These are phyloP conservation scores for Artemisia argyi DNA, from an alignment of 129 eudicot species.

Conservation along the genomic window DNA sequence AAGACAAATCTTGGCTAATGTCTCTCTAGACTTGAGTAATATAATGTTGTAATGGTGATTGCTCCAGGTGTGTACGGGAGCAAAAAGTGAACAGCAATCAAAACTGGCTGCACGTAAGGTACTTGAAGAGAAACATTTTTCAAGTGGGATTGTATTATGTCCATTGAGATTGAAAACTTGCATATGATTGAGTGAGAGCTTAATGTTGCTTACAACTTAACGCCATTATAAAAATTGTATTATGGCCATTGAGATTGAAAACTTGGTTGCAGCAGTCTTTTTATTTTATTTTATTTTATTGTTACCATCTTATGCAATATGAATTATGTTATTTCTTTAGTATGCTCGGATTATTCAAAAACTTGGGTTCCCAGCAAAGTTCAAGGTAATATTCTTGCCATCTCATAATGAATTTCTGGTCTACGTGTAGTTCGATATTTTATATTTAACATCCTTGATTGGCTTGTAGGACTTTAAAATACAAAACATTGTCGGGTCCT, in stretches of 20 bases:
- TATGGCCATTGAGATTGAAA: background rate
- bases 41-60: constrained; percentile 17
- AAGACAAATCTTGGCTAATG: background rate
- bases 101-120: constrained; percentile 90
- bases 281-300: background rate
- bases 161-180: background rate
- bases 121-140: constrained; percentile 21
- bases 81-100: constrained; percentile 94
- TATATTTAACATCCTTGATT: background rate
- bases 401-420: background rate
- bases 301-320: background rate
- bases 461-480: constrained; percentile 77
- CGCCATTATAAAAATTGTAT: background rate
- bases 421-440: background rate
- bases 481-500: constrained; percentile 90
- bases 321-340: constrained; percentile 29
- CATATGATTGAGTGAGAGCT: background rate
- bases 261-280: background rate
- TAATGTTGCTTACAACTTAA: background rate
- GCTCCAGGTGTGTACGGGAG: constrained; percentile 89
- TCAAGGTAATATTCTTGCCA: constrained; percentile 49
- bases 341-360: constrained; percentile 90
- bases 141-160: background rate
- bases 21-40: background rate
- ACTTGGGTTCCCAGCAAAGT: constrained; percentile 83